A percentile compares a stretch with the other conserved stretches of the same genome.
Evolutionary conservation across 129 eudicot species (phyloP).

Genomic region (sunflower (Helianthus annuus)): HanXRQr2.0-SUNRISE NC_035439.2:4678493-4678992

Average conservation of each 20-base stretch:
- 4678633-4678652: neutral
- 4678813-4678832: neutral
- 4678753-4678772: neutral
- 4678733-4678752: neutral
- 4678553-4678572: neutral
- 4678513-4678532: neutral
- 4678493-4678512: constrained; percentile 9
- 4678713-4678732: constrained; percentile 11
- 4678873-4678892: neutral
- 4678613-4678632: neutral
- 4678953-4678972: neutral
- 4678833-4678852: too few relatives aligned
- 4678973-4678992: neutral
- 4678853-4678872: neutral
- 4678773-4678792: neutral
- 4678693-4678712: neutral
- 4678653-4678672: neutral
- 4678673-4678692: neutral
- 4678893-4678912: constrained; percentile 21
- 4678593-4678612: neutral
- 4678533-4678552: constrained; percentile 6
- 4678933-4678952: neutral
- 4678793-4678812: neutral
- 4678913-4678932: neutral
- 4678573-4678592: neutral